Evolutionary conservation across 2,329 filamentous ascomycete species (phyloP).

Genomic region (Triangularia setosa): DNA sequence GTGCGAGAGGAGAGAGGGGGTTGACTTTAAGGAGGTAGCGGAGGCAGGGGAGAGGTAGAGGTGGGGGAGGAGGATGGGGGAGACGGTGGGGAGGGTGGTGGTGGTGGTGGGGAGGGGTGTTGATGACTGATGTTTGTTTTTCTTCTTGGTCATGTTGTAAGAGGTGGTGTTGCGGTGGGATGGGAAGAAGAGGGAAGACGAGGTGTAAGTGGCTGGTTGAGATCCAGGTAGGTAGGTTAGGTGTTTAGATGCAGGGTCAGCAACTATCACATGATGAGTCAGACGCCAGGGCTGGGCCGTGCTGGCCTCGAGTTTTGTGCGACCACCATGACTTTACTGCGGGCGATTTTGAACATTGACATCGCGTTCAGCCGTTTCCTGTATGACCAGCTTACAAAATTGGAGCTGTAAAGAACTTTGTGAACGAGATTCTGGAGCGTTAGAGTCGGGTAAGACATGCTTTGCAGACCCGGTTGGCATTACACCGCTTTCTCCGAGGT

Average conservation of each 20-base stretch:
- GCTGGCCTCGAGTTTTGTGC: background rate
- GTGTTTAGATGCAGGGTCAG: no score
- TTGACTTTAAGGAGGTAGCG: slow-evolving; percentile 4
- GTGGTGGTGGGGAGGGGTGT: background rate
- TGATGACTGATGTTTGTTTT: background rate
- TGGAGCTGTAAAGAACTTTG: no score
- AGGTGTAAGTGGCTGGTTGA: background rate
- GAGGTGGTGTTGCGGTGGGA: background rate
- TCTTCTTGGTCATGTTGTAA: background rate
- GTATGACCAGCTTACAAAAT: no score
- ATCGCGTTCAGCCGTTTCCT: no score
- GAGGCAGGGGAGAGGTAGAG: slow-evolving; percentile 13
- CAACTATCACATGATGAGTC: background rate
- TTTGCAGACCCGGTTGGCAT: no score
- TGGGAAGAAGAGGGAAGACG: background rate
- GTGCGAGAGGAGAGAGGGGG: background rate
- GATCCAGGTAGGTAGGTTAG: no score
- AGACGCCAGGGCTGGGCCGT: background rate
- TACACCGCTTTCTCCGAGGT: no score
- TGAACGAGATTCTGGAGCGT: no score
- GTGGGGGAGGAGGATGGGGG: slow-evolving; percentile 7
- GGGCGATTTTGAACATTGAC: background rate
- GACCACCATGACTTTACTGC: background rate
- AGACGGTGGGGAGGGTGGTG: background rate
- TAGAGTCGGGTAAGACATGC: no score